A percentile compares a stretch with the other conserved stretches of the same genome.
phyloP scores from a whole-genome alignment of 208 protist genomes.

The Wallacemonas sp. region DNA sequence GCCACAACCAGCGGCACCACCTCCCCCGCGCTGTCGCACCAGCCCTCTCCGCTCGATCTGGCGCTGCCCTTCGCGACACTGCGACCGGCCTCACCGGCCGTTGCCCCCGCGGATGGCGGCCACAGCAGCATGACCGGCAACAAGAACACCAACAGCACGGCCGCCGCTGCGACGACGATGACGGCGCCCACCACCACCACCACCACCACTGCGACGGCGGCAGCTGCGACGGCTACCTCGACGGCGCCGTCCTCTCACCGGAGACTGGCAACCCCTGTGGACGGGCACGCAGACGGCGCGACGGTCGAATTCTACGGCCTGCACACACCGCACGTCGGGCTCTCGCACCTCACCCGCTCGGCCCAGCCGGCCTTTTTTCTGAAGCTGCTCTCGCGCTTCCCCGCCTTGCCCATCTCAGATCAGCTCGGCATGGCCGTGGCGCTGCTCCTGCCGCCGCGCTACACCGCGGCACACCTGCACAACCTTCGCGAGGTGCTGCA shows the following conservation, averaged over 20 bases:
- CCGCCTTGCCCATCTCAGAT: constrained; percentile 52
- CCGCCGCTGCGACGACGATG: no score
- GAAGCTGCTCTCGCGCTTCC: constrained; percentile 36
- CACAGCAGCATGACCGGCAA: no score
- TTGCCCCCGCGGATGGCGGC: no score
- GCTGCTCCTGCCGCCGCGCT: constrained; percentile 48
- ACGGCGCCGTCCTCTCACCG: no score
- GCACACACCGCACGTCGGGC: constrained; percentile 6
- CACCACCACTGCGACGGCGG: no score
- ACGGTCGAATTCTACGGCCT: neutral
- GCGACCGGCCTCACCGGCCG: no score
- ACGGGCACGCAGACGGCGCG: neutral
- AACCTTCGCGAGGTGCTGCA: constrained; percentile 44
- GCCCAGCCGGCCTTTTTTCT: constrained; percentile 35
- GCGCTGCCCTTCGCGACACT: constrained; percentile 6
- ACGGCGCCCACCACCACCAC: no score
- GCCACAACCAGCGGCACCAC: no score
- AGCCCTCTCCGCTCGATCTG: neutral
- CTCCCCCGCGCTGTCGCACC: neutral
- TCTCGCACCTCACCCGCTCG: constrained; percentile 21
- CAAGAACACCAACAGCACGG: no score
- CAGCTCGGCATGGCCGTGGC: constrained; percentile 48
- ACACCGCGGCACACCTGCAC: constrained; percentile 34
- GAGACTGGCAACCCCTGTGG: no score
- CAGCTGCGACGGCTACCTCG: no score